A percentile compares a stretch with the other conserved stretches of the same genome.
These are phyloP conservation scores for Puccinellia tenuiflora DNA, from an alignment of 176 grass and related monocot species.

Conservation along the genomic window DNA sequence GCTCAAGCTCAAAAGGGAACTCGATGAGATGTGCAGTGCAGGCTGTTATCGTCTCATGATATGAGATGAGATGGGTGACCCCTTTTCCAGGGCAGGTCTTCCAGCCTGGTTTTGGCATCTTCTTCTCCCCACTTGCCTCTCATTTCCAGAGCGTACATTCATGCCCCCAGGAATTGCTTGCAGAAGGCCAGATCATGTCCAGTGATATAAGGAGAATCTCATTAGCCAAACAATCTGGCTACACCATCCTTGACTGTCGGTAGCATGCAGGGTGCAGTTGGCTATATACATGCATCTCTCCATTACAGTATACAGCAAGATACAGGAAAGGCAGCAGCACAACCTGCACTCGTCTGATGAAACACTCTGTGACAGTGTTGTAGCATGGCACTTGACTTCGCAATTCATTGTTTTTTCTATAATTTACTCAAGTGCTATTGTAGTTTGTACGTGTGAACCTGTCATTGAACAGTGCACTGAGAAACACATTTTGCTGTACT, in stretches of 20 bases:
- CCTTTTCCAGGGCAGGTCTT: neutral
- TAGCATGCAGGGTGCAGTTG: conserved; percentile 14
- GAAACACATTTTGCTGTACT: neutral
- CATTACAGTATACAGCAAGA: neutral
- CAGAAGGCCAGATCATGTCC: conserved; percentile 32
- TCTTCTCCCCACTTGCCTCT: conserved; percentile 20
- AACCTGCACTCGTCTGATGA: neutral
- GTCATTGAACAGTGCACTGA: neutral
- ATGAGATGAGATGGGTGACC: neutral
- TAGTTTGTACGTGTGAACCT: neutral
- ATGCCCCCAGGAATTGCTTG: neutral
- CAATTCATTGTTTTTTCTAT: neutral
- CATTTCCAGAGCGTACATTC: neutral
- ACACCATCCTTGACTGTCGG: conserved; percentile 28
- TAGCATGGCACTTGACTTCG: neutral
- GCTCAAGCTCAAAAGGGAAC: neutral
- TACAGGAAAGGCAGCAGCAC: neutral
- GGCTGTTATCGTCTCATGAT: neutral
- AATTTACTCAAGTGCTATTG: neutral
- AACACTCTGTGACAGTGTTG: neutral
- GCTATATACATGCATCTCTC: conserved; percentile 18
- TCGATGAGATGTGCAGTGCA: neutral
- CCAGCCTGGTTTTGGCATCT: conserved; percentile 27
- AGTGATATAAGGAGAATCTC: neutral
- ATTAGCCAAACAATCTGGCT: neutral